Conservation (phyloP, 2,329 filamentous ascomycete species). For the Arthroderma sp. region DNA sequence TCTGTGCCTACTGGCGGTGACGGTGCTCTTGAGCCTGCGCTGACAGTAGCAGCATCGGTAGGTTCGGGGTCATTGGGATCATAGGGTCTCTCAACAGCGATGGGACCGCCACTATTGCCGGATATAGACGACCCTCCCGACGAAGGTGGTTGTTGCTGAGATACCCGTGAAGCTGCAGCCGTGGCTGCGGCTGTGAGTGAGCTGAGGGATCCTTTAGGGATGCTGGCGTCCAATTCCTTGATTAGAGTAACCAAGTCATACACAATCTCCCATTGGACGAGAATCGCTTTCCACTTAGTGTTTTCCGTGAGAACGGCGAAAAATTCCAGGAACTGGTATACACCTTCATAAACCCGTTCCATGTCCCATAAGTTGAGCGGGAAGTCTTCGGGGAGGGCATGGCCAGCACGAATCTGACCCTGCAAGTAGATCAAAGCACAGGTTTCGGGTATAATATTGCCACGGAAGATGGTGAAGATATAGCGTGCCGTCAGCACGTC, state of each 20-base stretch:
- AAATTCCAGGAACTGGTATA: slow-evolving; percentile 90
- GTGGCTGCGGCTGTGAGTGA: slow-evolving; percentile 12
- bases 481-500: slow-evolving; percentile 65
- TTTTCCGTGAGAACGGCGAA: slow-evolving; percentile 81
- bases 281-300: slow-evolving; percentile 64
- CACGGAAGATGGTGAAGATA: slow-evolving; percentile 82
- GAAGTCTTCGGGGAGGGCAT: slow-evolving; percentile 70
- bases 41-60: slow-evolving; percentile 24
- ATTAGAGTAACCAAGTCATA: slow-evolving; percentile 81
- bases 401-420: slow-evolving; percentile 68
- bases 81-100: slow-evolving; percentile 54
- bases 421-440: slow-evolving; percentile 90
- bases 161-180: slow-evolving; percentile 18
- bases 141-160: slow-evolving; percentile 17
- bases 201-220: slow-evolving; percentile 64
- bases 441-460: slow-evolving; percentile 84
- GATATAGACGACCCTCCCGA: slow-evolving; percentile 12
- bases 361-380: slow-evolving; percentile 95
- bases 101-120: slow-evolving; percentile 19
- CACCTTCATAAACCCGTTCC: slow-evolving; percentile 88
- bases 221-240: slow-evolving; percentile 73
- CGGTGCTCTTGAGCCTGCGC: slow-evolving; percentile 32
- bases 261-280: slow-evolving; percentile 83
- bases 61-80: slow-evolving; percentile 33
- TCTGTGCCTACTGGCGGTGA: slow-evolving; percentile 40